phyloP scores from a whole-genome alignment of 345 rosid species.

The Carallia pectinifolia region DNA sequence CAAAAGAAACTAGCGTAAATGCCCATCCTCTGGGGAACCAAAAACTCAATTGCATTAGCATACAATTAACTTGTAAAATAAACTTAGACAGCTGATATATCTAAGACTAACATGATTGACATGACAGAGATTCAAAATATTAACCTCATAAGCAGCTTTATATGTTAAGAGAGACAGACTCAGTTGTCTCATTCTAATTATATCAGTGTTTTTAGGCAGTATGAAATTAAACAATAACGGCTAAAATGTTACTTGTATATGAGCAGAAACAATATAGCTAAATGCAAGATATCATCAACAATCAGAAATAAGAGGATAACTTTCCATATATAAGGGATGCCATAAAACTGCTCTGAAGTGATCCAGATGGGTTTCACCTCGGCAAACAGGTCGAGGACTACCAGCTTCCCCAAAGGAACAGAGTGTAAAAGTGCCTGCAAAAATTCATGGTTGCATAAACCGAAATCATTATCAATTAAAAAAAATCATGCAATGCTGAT shows the following conservation, averaged over 20 bases:
- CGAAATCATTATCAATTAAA: conserved; percentile 1
- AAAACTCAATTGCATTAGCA: too few relatives aligned
- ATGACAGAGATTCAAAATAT: background rate
- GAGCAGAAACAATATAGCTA: too few relatives aligned
- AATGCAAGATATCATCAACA: background rate
- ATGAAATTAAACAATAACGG: background rate
- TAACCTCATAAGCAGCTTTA: background rate
- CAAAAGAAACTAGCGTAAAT: background rate
- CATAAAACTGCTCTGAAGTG: conserved; percentile 63
- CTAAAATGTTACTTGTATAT: too few relatives aligned
- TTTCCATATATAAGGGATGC: conserved; percentile 78
- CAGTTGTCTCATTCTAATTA: background rate
- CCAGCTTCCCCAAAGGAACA: conserved; percentile 65
- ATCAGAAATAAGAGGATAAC: conserved; percentile 16
- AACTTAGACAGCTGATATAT: background rate
- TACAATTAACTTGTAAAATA: background rate
- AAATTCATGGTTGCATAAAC: conserved; percentile 5
- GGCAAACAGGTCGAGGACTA: conserved; percentile 70
- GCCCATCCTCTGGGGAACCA: too few relatives aligned
- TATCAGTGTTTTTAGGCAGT: background rate
- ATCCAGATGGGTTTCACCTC: conserved; percentile 74
- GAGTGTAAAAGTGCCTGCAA: conserved; percentile 69
- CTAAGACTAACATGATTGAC: background rate
- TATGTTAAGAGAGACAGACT: background rate
- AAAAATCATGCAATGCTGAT: background rate